phyloP scores from a whole-genome alignment of 805 yeast species.

The Spathaspora arborariae region DNA sequence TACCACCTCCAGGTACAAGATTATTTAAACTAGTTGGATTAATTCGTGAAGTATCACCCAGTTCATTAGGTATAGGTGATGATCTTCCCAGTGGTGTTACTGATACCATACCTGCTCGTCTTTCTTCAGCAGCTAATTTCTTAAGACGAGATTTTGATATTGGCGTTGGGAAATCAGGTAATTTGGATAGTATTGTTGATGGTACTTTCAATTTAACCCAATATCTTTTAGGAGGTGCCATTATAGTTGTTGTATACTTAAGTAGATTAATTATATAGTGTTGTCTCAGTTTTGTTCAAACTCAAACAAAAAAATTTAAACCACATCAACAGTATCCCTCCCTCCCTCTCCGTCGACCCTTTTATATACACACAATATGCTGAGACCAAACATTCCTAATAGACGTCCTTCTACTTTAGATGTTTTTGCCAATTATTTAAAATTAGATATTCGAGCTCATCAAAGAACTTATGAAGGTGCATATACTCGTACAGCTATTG shows the following conservation, averaged over 20 bases:
- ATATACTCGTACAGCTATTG: constrained; percentile 68
- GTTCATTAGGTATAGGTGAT: constrained; percentile 9
- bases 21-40: constrained; percentile 1
- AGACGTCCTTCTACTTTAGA: constrained; percentile 32
- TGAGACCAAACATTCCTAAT: constrained; percentile 4
- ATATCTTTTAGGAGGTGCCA: constrained; percentile 34
- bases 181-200: constrained; percentile 23
- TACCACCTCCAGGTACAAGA: not conserved
- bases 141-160: constrained; percentile 28
- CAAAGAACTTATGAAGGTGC: constrained; percentile 87
- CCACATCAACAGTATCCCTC: not conserved
- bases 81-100: constrained; percentile 5
- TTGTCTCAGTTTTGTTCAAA: not conserved
- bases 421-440: constrained; percentile 35
- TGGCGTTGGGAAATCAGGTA: constrained; percentile 33
- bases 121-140: constrained; percentile 29
- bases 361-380: not conserved
- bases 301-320: not conserved
- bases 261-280: too few relatives aligned
- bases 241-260: too few relatives aligned
- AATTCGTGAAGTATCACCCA: not conserved
- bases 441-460: constrained; percentile 59
- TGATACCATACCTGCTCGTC: constrained; percentile 22
- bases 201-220: constrained; percentile 32
- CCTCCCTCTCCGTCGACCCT: not conserved